A percentile compares a stretch with the other conserved stretches of the same genome.
Conservation (phyloP, 441 rosid species). For the Populus hybrid region DNA sequence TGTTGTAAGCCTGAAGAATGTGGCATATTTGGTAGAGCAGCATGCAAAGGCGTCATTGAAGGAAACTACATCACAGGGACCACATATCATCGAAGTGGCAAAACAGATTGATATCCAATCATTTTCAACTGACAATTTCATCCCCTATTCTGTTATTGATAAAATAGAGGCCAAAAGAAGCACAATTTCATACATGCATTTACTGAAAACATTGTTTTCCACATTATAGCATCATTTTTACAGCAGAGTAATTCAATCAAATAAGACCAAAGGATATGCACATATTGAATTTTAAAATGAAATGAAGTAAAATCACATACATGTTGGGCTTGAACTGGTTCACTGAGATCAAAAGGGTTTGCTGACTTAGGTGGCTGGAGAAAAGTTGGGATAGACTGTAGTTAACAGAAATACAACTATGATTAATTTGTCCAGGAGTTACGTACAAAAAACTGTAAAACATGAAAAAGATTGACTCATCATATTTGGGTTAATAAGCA, state of each 20-base stretch:
- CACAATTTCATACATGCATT: neutral
- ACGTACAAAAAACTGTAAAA: conserved; percentile 11
- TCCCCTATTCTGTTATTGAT: neutral
- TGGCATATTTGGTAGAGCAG: conserved; percentile 53
- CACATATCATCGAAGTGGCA: neutral
- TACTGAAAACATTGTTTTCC: neutral
- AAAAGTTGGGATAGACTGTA: conserved; percentile 60
- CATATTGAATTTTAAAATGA: conserved; percentile 2
- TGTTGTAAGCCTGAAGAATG: conserved; percentile 45
- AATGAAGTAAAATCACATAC: conserved; percentile 39
- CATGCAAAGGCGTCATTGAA: conserved; percentile 66
- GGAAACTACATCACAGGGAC: conserved; percentile 54
- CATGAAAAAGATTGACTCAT: conserved; percentile 5
- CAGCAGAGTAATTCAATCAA: neutral
- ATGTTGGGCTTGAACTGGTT: conserved; percentile 46
- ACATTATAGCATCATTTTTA: neutral
- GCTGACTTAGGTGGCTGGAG: conserved; percentile 50
- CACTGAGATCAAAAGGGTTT: conserved; percentile 83
- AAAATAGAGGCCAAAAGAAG: neutral
- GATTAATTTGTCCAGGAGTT: conserved; percentile 10
- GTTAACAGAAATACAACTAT: conserved; percentile 15
- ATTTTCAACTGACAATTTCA: neutral
- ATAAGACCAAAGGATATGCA: neutral
- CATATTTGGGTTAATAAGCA: conserved; percentile 16
- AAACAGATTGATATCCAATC: neutral